These are phyloP conservation scores for Fomitopsis pinicola DNA, from an alignment of 1,284 basidiomycete genomes.

Conservation along the genomic window DNA sequence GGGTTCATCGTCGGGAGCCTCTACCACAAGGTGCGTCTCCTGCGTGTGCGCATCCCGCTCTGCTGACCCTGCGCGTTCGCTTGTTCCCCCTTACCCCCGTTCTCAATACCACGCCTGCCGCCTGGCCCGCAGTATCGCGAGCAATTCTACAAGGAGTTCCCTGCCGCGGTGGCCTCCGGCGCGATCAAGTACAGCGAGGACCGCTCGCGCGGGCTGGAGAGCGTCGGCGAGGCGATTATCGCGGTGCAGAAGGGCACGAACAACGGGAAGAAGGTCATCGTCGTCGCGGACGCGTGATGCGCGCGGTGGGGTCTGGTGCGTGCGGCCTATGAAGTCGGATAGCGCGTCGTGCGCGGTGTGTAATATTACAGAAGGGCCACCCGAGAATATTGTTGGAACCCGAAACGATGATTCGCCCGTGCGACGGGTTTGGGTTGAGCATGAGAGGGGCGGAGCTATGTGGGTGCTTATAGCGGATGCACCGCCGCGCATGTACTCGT, in stretches of 20 bases:
- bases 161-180: conserved; percentile 47
- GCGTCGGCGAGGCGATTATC: conserved; percentile 46
- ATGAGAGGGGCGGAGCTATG: no score
- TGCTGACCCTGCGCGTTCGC: not conserved
- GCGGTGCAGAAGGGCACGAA: conserved; percentile 55
- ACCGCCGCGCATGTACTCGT: no score
- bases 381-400: no score
- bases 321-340: no score
- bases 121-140: conserved; percentile 31
- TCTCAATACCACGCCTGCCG: no score
- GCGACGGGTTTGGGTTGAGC: no score
- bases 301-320: no score
- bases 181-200: conserved; percentile 60
- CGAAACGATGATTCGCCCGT: no score
- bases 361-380: no score
- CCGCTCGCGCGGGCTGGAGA: conserved; percentile 44
- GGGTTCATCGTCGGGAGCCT: conserved; percentile 57
- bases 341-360: no score
- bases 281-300: conserved; percentile 36
- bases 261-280: conserved; percentile 53
- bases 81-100: no score
- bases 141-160: conserved; percentile 49
- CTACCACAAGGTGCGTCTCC: conserved; percentile 13
- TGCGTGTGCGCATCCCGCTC: not conserved
- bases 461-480: no score